phyloP scores from a whole-genome alignment of 768 basidiomycete species.

The Auriscalpium microsporum region DNA sequence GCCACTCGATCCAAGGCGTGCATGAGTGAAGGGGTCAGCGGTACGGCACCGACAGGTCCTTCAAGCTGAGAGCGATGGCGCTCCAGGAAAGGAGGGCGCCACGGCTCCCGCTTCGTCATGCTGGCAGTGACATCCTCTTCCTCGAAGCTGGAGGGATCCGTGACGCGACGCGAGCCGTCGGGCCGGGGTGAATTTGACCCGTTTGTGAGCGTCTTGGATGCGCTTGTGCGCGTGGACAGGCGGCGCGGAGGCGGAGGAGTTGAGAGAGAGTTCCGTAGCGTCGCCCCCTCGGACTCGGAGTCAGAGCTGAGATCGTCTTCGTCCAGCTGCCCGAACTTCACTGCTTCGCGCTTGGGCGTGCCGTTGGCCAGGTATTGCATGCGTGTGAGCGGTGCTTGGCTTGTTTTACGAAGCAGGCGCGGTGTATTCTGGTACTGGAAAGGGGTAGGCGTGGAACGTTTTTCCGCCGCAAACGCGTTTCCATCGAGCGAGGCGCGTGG shows the following conservation, averaged over 20 bases:
- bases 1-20: slow-evolving; percentile 53
- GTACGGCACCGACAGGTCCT: slow-evolving; percentile 32
- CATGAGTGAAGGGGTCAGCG: slow-evolving; percentile 58
- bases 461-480: not conserved
- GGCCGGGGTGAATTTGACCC: slow-evolving; percentile 13
- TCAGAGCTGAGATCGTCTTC: slow-evolving; percentile 36
- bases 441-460: not conserved
- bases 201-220: slow-evolving; percentile 19
- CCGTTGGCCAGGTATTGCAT: slow-evolving; percentile 9
- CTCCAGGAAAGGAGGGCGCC: slow-evolving; percentile 45
- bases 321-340: slow-evolving; percentile 26
- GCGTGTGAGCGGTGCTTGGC: not conserved
- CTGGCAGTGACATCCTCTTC: slow-evolving; percentile 19
- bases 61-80: slow-evolving; percentile 22
- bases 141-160: slow-evolving; percentile 27
- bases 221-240: slow-evolving; percentile 14
- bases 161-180: slow-evolving; percentile 1
- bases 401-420: slow-evolving; percentile 1
- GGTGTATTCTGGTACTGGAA: slow-evolving; percentile 1
- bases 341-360: slow-evolving; percentile 36
- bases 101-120: slow-evolving; percentile 14
- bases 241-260: slow-evolving; percentile 7
- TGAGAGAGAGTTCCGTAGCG: slow-evolving; percentile 14
- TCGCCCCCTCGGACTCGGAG: slow-evolving; percentile 33
- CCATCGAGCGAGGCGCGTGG: not conserved